Conservation (phyloP, 1,139 yeast genomes). For the Taphrina populina region DNA sequence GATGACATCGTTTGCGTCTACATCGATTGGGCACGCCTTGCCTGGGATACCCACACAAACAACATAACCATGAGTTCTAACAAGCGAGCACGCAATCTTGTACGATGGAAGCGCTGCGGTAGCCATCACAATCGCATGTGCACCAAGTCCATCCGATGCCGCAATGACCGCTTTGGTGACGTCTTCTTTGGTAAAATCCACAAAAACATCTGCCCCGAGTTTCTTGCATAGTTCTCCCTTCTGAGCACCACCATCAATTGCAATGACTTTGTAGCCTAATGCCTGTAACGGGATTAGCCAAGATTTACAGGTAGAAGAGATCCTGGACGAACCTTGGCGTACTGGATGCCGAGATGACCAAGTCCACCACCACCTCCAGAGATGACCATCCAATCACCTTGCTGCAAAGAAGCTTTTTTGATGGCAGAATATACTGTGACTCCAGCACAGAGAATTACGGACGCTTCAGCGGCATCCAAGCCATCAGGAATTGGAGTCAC, state of each 20-base stretch:
- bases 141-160: constrained; percentile 26
- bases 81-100: constrained; percentile 16
- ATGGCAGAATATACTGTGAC: constrained; percentile 81
- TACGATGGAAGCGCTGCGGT: constrained; percentile 29
- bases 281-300: constrained; percentile 76
- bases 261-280: constrained; percentile 75
- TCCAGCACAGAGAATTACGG: constrained; percentile 61
- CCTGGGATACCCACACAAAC: constrained; percentile 36
- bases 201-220: constrained; percentile 57
- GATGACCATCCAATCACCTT: constrained; percentile 80
- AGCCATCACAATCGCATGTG: constrained; percentile 27
- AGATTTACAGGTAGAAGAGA: constrained; percentile 42
- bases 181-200: constrained; percentile 55
- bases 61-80: constrained; percentile 28
- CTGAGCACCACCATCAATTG: constrained; percentile 67
- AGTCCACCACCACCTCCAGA: constrained; percentile 87
- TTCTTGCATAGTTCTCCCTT: constrained; percentile 20
- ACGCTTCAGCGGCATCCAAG: constrained; percentile 65
- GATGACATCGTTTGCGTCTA: constrained; percentile 49
- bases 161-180: constrained; percentile 24
- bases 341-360: constrained; percentile 77
- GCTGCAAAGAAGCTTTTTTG: constrained; percentile 61
- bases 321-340: constrained; percentile 55
- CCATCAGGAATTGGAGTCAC: constrained; percentile 74
- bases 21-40: constrained; percentile 19